Evolutionary conservation across 768 basidiomycete species (phyloP).

Genomic region (Termitomyces sp.): DNA sequence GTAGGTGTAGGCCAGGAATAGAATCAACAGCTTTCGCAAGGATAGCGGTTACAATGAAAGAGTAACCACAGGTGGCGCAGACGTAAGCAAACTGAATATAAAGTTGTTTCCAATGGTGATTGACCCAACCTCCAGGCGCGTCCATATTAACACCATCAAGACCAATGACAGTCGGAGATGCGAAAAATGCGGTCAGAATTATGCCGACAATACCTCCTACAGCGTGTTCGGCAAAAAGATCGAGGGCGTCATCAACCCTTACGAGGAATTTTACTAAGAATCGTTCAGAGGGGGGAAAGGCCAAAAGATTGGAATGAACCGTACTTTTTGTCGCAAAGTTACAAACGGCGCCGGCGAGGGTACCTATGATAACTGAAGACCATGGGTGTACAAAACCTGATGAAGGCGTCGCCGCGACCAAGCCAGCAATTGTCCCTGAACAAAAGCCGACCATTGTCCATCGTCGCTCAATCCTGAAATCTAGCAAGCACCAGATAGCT

Average conservation of each 20-base stretch:
- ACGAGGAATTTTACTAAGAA: conserved; percentile 62
- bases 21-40: conserved; percentile 55
- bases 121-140: conserved; percentile 65
- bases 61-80: conserved; percentile 53
- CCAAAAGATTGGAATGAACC: conserved; percentile 17
- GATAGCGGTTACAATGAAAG: conserved; percentile 57
- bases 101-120: conserved; percentile 75
- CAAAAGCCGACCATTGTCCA: conserved; percentile 93
- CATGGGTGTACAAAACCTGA: conserved; percentile 80
- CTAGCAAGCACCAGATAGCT: conserved; percentile 78
- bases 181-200: conserved; percentile 72
- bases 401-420: conserved; percentile 87
- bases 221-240: conserved; percentile 91
- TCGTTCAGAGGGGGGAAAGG: neutral
- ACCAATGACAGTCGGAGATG: conserved; percentile 54
- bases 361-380: conserved; percentile 72
- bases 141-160: conserved; percentile 64
- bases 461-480: conserved; percentile 76
- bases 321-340: conserved; percentile 84
- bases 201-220: conserved; percentile 80
- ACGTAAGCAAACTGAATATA: conserved; percentile 74
- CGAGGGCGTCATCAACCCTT: conserved; percentile 82
- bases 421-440: conserved; percentile 86
- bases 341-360: conserved; percentile 66
- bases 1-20: conserved; percentile 56